Percentiles rank a stretch among this genome's conserved stretches.
These are phyloP conservation scores for Candida neerlandica DNA, from an alignment of 1,139 yeast genomes.

Conservation along the genomic window DNA sequence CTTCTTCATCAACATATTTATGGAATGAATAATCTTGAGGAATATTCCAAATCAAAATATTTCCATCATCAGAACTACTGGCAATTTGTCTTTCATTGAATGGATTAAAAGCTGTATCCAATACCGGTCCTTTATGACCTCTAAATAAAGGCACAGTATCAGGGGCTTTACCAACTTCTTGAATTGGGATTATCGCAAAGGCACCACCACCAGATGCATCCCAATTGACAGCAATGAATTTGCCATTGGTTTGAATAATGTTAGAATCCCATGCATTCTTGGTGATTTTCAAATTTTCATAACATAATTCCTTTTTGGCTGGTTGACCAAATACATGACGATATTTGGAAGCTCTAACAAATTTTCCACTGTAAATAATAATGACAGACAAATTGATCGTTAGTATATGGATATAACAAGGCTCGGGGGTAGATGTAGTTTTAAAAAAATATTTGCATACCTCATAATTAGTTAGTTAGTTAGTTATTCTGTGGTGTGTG, in stretches of 20 bases:
- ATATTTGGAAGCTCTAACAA: constrained; percentile 94
- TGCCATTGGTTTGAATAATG: constrained; percentile 76
- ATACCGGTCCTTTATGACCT: constrained; percentile 93
- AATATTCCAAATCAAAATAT: constrained; percentile 82
- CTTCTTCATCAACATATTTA: constrained; percentile 59
- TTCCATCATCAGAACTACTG: constrained; percentile 91
- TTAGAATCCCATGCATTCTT: constrained; percentile 97
- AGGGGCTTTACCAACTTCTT: constrained; percentile 91
- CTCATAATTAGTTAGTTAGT: no score
- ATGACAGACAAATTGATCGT: not conserved
- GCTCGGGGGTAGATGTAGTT: not conserved
- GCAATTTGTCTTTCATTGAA: constrained; percentile 76
- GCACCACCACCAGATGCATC: constrained; percentile 97
- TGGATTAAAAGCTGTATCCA: constrained; percentile 94
- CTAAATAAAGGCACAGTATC: constrained; percentile 91
- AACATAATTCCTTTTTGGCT: constrained; percentile 82
- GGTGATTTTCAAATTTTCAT: constrained; percentile 82
- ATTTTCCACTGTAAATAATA: constrained; percentile 80
- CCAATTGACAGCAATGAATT: constrained; percentile 87
- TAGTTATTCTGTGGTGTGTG: no score
- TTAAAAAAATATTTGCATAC: no score
- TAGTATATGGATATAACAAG: not conserved
- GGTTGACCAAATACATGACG: constrained; percentile 96
- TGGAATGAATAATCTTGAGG: constrained; percentile 79
- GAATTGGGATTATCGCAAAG: constrained; percentile 85